Base-by-base conservation (phyloP, 371 early-diverging fungal genomes). In the Mortierella sp. region DNA sequence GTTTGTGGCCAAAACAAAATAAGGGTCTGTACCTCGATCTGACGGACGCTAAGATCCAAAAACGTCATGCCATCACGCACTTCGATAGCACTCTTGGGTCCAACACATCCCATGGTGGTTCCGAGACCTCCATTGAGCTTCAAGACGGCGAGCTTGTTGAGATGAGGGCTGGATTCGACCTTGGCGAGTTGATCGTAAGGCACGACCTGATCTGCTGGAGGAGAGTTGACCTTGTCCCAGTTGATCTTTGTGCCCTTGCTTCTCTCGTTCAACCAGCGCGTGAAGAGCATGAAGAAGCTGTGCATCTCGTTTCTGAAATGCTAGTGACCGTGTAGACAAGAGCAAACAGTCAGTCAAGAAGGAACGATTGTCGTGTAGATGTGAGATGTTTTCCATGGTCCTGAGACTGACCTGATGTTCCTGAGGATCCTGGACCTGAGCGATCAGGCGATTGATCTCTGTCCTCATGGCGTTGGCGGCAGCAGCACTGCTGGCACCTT, bases 61-160 rank as follows among this genome's bases (percentile, higher is more conserved):
- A 99, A 99, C 62, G 99, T 98, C 93, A 96, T 93, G 29, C 96
- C 94, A 74, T 98, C 97, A 73, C 97, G 92, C 28, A 99, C 98
- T 84, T 98, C 96, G 78, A 99, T 99, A 43, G 96, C 99, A 79
- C 92, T 92, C 84, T 99, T 99, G 59, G 99, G 99, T n/a, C 99
- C 99, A 60, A 96, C 95, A 77, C 98, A 98, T 31, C 99, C 99
- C 99, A 99, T 99, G 49, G 99, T 97, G 27, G 99, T 99, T 60
- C 99, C 99, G 37, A 99, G 90, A 63, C 99, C 99, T 79, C 99
- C 99, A 77, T 99, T 99, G 53, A 99, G 88, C 86, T 99, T 99
- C 50, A 99, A 85, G 8, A 99, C 98, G 49, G 98, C 99, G 13
- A 99, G 88, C 80, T 99, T 99, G 65, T 83, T 83, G 21, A 99